Evolutionary conservation across 179 eudicot species (phyloP), one percentile per base, ranked within the genome.

Genomic region (Drosera spatulata): DNA sequence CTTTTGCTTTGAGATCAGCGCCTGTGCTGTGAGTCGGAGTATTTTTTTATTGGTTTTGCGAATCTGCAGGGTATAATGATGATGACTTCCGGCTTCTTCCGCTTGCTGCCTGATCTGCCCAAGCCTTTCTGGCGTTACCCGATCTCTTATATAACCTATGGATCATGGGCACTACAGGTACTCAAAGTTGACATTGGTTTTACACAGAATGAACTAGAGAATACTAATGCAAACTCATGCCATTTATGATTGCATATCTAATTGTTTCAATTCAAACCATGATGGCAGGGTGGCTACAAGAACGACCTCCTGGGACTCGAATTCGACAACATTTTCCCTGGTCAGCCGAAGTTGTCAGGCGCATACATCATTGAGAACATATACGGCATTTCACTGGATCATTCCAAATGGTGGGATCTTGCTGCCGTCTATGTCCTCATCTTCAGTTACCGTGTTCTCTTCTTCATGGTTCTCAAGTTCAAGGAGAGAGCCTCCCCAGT

Each of bases 111-210:
- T 0, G 99, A 93, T 76, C 86, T 93, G 53, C 99, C 97, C 7
- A 93, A 93, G 74, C 85, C 86, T 1, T 68, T 93, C 55, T 93
- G 99, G 99, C 89, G 97, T 43, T 93, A 93, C 78, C 99, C 99
- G 3, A 93, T 93, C 97, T 86, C 96, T 2, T 93, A 86, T 75
- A 81, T 93, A 67, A 93, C 97, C 75, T 93, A 89, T 83, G 97
- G 89, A 71, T 93, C 79, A 75, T 93, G 99, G 99, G 99, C 99
- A 70, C 80, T 93, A 13, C 82, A 93, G 95, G 99, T 97, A 9
- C 97, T 22, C 33, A 0, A 22, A 22, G 33, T 22, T 22, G 33
- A 22, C 33, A 22, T 22, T 22, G 33, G 33, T 22, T 22, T 22
- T 22, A 22, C 33, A 22, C 33, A 22, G 33, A 22, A 22, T 22